Evolutionary conservation across 495 filamentous ascomycete genomes (phyloP).

Genomic region (Neurospora sp.): DNA sequence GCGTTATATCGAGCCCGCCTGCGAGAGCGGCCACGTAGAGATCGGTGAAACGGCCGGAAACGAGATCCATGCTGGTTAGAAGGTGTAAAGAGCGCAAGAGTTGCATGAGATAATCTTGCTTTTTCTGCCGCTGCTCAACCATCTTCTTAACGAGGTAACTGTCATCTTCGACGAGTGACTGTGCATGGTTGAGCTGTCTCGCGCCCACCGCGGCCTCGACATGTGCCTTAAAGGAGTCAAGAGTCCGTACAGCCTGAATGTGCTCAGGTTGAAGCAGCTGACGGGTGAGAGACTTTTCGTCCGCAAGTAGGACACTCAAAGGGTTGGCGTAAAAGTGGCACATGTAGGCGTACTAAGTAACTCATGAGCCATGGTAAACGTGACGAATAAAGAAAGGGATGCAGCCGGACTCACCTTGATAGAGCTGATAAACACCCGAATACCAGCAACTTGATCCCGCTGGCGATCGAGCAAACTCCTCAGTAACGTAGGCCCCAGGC

Average conservation of each 20-base stretch:
- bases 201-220: constrained; percentile 31
- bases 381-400: not conserved
- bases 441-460: constrained; percentile 74
- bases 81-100: constrained; percentile 22
- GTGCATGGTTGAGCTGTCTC: constrained; percentile 23
- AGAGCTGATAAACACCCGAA: constrained; percentile 67
- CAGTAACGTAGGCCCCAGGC: constrained; percentile 59
- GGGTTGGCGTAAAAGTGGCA: constrained; percentile 91
- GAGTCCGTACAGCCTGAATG: constrained; percentile 63
- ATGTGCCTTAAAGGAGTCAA: constrained; percentile 63
- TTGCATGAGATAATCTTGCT: constrained; percentile 11
- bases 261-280: constrained; percentile 45
- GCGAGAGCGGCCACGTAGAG: constrained; percentile 30
- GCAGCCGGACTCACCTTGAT: constrained; percentile 53
- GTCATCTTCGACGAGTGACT: constrained; percentile 31
- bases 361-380: not conserved
- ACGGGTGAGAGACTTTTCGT: constrained; percentile 16
- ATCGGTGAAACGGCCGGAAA: constrained; percentile 19
- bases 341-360: constrained; percentile 77
- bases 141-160: constrained; percentile 19
- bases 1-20: constrained; percentile 20
- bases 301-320: constrained; percentile 54
- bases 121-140: constrained; percentile 9
- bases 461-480: constrained; percentile 63
- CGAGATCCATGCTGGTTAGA: constrained; percentile 4